phyloP scores from a whole-genome alignment of 805 yeast species.

The Kodamaea sagamina region DNA sequence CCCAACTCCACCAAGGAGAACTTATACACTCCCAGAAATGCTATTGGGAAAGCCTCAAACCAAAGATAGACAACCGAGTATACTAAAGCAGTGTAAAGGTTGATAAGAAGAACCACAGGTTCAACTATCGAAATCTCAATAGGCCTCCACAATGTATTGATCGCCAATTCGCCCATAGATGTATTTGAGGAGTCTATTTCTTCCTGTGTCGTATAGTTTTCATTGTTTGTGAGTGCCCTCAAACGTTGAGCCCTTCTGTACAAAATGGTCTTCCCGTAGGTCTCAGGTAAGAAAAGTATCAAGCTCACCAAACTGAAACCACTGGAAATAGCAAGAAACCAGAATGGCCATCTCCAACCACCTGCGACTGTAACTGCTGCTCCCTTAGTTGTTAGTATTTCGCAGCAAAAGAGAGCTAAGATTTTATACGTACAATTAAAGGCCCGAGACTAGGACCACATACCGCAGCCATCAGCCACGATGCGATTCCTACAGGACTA shows the following conservation, averaged over 20 bases:
- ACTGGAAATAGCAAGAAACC: slow-evolving; percentile 48
- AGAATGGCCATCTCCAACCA: slow-evolving; percentile 56
- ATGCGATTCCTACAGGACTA: slow-evolving; percentile 48
- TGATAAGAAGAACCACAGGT: slow-evolving; percentile 57
- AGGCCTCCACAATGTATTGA: slow-evolving; percentile 49
- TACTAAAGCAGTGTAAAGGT: slow-evolving; percentile 51
- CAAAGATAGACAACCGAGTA: slow-evolving; percentile 57
- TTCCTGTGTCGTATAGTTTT: slow-evolving; percentile 42
- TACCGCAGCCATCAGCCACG: slow-evolving; percentile 57
- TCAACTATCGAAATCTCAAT: slow-evolving; percentile 50
- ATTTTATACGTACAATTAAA: too few species aligned
- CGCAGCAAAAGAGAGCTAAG: too few species aligned
- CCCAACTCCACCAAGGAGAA: slow-evolving; percentile 53
- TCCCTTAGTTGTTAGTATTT: too few species aligned
- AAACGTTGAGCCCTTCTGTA: slow-evolving; percentile 50
- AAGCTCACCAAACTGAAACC: slow-evolving; percentile 40
- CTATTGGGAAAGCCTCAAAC: slow-evolving; percentile 65
- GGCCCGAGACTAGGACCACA: slow-evolving; percentile 63
- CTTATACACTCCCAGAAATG: slow-evolving; percentile 43
- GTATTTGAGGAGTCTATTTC: slow-evolving; percentile 33
- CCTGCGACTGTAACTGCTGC: slow-evolving; percentile 43
- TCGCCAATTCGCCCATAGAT: slow-evolving; percentile 16
- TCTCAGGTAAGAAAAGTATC: slow-evolving; percentile 47
- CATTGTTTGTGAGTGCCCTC: slow-evolving; percentile 51
- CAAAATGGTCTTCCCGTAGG: slow-evolving; percentile 47